Evolutionary conservation across 139 green algal species (phyloP), one percentile per base, ranked within the genome.

Genomic region (Bryopsis sp.): DNA sequence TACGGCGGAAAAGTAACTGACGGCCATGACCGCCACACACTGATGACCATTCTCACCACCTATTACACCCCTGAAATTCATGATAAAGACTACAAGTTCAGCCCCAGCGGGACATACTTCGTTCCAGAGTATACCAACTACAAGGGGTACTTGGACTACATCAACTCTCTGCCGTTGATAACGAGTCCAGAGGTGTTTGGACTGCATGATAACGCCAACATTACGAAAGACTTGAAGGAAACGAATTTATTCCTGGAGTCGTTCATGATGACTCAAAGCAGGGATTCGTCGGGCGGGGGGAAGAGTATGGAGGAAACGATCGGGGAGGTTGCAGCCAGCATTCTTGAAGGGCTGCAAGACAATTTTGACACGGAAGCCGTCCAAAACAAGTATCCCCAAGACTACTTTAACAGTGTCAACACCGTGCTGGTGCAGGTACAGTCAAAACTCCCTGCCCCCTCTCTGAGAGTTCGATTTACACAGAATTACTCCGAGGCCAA

Each of bases 161-260:
- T 89, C 35, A 78, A 86, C 32, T 50, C 28, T 2, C 74, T 88
- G 28, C 81, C 83, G n/a, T 79, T 86, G 46, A 74, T 72, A 35
- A 73, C 76, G 8, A 38, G 75, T 1, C 84, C 84, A 7, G 85
- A 87, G 62, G 82, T 79, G 2, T 89, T 92, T 67, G 84, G 85
- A 2, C 76, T 90, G 50, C 85, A 92, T 50, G 71, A 74, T 2
- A 92, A 92, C 70, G 85, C 83, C 1, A 81, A 88, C 71, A 91
- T 91, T 63, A 87, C 81, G 3, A 87, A 88, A 66, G 83, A 91
- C 74, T 79, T 84, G 70, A 71, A 86, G 65, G 85, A 92, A 69
- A 83, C 82, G 0, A 76, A 90, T 67, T 63, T 75, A 31, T 57
- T 91, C 74, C 76, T 92, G 15, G 73, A 68, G 24, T 76, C 69